Conservation (phyloP, 2,329 filamentous ascomycete species). For the Trichoderma koningiopsis region DNA sequence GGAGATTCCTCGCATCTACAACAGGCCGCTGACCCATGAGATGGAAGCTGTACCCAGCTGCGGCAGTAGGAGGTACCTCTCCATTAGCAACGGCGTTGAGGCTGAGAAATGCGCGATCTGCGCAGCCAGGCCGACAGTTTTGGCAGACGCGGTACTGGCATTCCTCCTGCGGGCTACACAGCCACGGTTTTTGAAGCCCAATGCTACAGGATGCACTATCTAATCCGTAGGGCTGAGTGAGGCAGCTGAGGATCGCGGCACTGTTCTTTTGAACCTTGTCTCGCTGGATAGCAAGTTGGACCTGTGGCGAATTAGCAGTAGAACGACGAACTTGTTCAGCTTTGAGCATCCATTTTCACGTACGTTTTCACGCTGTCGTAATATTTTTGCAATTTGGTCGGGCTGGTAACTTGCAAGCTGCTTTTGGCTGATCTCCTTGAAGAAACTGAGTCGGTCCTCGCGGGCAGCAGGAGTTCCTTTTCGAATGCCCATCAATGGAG, state of each 20-base stretch:
- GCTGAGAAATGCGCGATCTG: conserved; percentile 51
- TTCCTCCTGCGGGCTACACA: conserved; percentile 42
- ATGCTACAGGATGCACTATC: conserved; percentile 27
- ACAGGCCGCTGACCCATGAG: conserved; percentile 47
- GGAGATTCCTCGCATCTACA: conserved; percentile 43
- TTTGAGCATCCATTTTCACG: conserved; percentile 32
- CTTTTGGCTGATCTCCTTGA: conserved; percentile 47
- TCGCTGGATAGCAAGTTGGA: conserved; percentile 38
- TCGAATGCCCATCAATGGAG: conserved; percentile 40
- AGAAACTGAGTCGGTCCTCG: conserved; percentile 47
- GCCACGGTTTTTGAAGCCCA: conserved; percentile 42
- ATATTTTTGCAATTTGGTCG: conserved; percentile 49
- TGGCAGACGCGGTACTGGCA: conserved; percentile 57
- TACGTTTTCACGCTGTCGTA: conserved; percentile 56
- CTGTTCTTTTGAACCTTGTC: conserved; percentile 34
- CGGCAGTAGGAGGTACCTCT: conserved; percentile 53
- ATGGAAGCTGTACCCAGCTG: conserved; percentile 57
- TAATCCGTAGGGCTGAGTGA: conserved; percentile 28
- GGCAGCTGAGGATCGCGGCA: conserved; percentile 29
- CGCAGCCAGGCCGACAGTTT: conserved; percentile 48
- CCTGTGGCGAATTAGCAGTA: conserved; percentile 32
- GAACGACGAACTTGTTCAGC: not conserved
- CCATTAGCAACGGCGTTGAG: conserved; percentile 53
- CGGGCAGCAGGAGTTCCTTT: conserved; percentile 46
- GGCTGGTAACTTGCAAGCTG: conserved; percentile 50